Percentiles rank a stretch among this genome's conserved stretches.
Conservation (phyloP, 768 basidiomycete genomes). For the Phanerochaete carnosa region DNA sequence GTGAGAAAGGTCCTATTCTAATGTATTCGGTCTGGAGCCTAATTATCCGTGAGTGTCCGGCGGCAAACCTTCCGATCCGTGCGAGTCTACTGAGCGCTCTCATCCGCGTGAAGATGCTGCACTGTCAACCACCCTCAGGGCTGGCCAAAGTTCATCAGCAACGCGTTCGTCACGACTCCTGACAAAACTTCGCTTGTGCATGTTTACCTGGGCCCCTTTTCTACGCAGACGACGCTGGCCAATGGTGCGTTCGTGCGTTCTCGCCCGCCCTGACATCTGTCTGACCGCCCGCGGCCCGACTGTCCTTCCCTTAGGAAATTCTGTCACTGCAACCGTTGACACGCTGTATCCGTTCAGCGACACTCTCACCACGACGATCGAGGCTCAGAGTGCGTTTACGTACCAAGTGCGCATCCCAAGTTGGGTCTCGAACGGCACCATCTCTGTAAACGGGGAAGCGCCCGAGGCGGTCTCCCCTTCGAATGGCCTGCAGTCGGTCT, state of each 20-base stretch:
- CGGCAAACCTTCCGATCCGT: background rate
- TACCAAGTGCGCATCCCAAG: constrained; percentile 49
- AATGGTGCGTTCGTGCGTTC: constrained; percentile 22
- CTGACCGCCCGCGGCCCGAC: background rate
- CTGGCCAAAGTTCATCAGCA: constrained; percentile 52
- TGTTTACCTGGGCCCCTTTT: constrained; percentile 47
- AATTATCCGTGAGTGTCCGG: constrained; percentile 40
- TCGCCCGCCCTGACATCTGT: background rate
- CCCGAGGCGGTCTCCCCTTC: constrained; percentile 36
- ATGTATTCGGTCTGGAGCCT: constrained; percentile 48
- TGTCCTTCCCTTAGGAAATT: constrained; percentile 26
- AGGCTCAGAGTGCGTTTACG: constrained; percentile 39
- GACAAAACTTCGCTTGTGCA: constrained; percentile 45
- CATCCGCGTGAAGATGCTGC: constrained; percentile 35
- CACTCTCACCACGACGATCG: constrained; percentile 42
- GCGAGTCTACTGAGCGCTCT: background rate
- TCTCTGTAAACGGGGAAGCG: constrained; percentile 34
- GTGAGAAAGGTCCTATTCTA: constrained; percentile 38
- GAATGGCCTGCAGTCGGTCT: constrained; percentile 44
- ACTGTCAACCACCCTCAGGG: constrained; percentile 54
- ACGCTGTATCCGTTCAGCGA: constrained; percentile 53
- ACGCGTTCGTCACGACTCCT: constrained; percentile 47
- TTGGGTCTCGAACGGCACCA: constrained; percentile 46
- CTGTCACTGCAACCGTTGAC: constrained; percentile 41
- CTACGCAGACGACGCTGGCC: constrained; percentile 36